phyloP scores from a whole-genome alignment of 768 basidiomycete genomes.

The Lactifluus subvellereus region DNA sequence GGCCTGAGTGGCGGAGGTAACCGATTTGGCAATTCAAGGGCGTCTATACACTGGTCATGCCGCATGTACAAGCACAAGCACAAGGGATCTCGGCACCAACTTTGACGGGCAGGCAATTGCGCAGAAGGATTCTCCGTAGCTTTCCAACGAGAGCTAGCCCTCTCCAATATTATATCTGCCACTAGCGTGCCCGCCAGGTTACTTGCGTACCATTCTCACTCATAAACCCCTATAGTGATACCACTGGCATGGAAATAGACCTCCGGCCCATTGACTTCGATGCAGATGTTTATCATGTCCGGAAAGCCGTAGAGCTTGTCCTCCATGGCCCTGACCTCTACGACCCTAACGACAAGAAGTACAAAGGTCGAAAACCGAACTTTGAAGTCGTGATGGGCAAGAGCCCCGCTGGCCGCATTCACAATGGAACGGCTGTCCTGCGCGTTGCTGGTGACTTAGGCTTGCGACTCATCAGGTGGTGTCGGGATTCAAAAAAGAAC shows the following conservation, averaged over 20 bases:
- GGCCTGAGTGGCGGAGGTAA: neutral
- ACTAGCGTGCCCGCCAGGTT: neutral
- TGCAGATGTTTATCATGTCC: slow-evolving; percentile 51
- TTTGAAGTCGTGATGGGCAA: slow-evolving; percentile 54
- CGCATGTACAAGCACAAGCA: too few relatives aligned
- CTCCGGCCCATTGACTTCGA: slow-evolving; percentile 33
- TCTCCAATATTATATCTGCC: neutral
- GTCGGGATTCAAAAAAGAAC: slow-evolving; percentile 31
- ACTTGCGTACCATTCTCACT: neutral
- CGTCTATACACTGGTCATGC: neutral
- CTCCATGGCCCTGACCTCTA: slow-evolving; percentile 53
- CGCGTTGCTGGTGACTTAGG: slow-evolving; percentile 34
- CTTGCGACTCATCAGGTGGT: slow-evolving; percentile 42
- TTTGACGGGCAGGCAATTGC: neutral
- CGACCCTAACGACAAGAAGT: slow-evolving; percentile 32
- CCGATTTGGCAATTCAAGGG: neutral
- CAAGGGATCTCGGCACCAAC: neutral
- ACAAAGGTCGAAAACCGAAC: slow-evolving; percentile 39
- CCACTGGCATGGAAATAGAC: slow-evolving; percentile 35
- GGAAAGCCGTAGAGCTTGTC: slow-evolving; percentile 46
- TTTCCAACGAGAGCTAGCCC: neutral
- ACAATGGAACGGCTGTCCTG: slow-evolving; percentile 46
- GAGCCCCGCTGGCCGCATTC: slow-evolving; percentile 45
- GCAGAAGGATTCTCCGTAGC: neutral
- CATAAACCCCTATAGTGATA: neutral